Evolutionary conservation across 306 rosid species (phyloP).

Genomic region (Castanospermum australe): DNA sequence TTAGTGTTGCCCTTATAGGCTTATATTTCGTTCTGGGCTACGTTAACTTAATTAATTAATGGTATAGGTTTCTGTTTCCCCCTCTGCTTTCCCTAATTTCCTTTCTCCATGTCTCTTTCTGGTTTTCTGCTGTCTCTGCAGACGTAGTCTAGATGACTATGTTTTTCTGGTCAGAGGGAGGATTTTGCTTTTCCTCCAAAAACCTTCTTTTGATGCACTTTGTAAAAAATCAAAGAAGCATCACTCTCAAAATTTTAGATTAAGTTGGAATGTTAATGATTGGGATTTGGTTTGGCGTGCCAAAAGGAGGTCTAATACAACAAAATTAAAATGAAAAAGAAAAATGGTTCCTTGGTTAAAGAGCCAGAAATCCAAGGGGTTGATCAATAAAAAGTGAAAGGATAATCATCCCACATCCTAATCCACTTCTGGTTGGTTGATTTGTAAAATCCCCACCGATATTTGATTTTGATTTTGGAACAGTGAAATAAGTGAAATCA

Average conservation of each 20-base stretch:
- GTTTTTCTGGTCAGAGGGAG: conserved; percentile 37
- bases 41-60: background rate
- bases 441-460: conserved; percentile 23
- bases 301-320: conserved; percentile 24
- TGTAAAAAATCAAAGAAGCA: conserved; percentile 37
- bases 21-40: conserved; percentile 16
- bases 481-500: conserved; percentile 13
- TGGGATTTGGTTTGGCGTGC: conserved; percentile 37
- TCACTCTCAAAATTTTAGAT: conserved; percentile 31
- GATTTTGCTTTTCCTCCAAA: conserved; percentile 28
- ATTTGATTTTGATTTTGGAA: conserved; percentile 16
- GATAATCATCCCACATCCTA: conserved; percentile 8
- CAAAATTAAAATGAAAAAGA: background rate
- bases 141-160: background rate
- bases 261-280: conserved; percentile 29
- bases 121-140: conserved; percentile 1
- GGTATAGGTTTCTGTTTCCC: background rate
- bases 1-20: background rate
- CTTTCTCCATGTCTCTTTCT: background rate
- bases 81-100: background rate
- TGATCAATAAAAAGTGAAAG: background rate
- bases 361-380: background rate
- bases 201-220: conserved; percentile 37
- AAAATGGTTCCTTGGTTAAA: background rate
- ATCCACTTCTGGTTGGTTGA: conserved; percentile 13